These are phyloP conservation scores for Graphilbum ipis-grandicollis DNA, from an alignment of 2,329 filamentous ascomycete genomes.

Conservation along the genomic window DNA sequence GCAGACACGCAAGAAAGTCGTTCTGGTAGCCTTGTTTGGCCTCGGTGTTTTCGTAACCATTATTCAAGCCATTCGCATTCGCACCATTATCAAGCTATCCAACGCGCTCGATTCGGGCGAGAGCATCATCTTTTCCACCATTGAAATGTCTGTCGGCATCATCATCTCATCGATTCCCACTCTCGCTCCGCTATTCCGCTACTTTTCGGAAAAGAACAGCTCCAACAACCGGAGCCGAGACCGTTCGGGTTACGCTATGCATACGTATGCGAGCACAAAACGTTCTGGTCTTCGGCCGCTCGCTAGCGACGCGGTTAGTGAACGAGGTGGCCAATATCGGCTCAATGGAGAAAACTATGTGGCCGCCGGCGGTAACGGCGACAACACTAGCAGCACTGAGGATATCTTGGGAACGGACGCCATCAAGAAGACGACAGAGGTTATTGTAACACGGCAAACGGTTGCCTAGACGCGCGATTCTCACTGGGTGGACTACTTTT, in stretches of 20 bases:
- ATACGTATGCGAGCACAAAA: background rate
- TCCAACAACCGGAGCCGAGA: background rate
- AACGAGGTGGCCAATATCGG: no score
- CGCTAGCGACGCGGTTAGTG: conserved; percentile 14
- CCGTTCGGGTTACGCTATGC: no score
- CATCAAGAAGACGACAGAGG: no score
- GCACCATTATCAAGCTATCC: conserved; percentile 24
- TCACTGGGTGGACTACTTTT: no score
- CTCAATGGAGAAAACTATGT: no score
- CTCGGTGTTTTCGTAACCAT: conserved; percentile 32
- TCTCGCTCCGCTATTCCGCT: conserved; percentile 13
- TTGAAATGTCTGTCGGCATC: conserved; percentile 15
- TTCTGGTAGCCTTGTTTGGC: conserved; percentile 25
- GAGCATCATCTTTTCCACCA: conserved; percentile 15
- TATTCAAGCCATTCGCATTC: conserved; percentile 32
- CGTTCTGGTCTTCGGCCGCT: background rate
- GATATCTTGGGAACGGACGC: no score
- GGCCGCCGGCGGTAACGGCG: no score
- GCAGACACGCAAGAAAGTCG: conserved; percentile 21
- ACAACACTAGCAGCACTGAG: no score
- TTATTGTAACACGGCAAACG: no score
- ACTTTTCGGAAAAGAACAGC: conserved; percentile 9
- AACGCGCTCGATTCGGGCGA: conserved; percentile 28
- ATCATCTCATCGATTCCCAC: conserved; percentile 15
- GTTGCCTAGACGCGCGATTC: no score